Base-by-base conservation (phyloP, 768 basidiomycete species). In the Leucogyrophana mollusca region DNA sequence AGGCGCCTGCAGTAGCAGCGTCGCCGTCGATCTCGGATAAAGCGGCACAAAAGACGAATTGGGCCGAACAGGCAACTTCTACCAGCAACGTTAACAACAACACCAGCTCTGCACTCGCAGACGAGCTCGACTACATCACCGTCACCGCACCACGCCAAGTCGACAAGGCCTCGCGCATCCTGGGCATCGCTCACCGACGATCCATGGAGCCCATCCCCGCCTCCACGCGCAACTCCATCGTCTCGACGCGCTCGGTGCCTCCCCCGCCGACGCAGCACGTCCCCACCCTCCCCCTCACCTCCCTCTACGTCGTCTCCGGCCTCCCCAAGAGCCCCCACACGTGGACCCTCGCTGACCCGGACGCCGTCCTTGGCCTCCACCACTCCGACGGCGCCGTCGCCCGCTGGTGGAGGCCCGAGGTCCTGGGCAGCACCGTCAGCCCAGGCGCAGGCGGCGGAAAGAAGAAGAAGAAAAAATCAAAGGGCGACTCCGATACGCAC, bases 361-460 rank as follows among this genome's bases (percentile, higher is more conserved):
- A 91, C 62, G 79, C 89, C 1, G 85, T 90, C 43, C 68, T 86
- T 40, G 90, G 88, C 39, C 75, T 93, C 41, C 82, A 88, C 56
- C 92, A 94, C 58, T 75, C 78, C 34, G 89, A 91, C 36, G 86
- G 88, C 47, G 92, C 90, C 41, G 91, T 94, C 46, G 83, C 78
- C 53, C 79, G 90, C 38, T 94, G 88, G 84, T 94, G 90, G 90
- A 72, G 90, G 37, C 87, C 93, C 36, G 92, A 94, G 66, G 90
- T 94, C 11, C 80, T 94, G 16, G 92, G 93, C 3, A 89, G 86
- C 62, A 90, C 87, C 40, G 80, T 92, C 42, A 87, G 86, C 55
- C 88, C 90, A 13, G 87, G 90, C 34, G 86, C 87, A 2, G 87
- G 88, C 49, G 87, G 86, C 10, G 82, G 82, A 3, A 85, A 85